A percentile compares a stretch with the other conserved stretches of the same genome.
Evolutionary conservation across 1,139 yeast species (phyloP).

Genomic region (Geotrichum candidum): DNA sequence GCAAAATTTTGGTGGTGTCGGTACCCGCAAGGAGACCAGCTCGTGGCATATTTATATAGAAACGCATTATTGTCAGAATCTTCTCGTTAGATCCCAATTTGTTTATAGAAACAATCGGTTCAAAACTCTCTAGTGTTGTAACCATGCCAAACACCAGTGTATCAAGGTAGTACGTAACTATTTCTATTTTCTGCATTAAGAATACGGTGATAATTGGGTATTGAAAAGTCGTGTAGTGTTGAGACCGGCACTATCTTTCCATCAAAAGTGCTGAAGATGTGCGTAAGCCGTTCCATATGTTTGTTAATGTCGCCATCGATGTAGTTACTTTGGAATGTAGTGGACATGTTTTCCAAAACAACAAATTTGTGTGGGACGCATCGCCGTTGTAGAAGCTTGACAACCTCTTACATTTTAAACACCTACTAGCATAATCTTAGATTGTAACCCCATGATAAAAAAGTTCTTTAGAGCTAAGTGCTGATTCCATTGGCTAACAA

Average conservation of each 20-base stretch:
- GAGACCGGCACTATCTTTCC: constrained; percentile 27
- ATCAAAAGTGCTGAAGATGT: constrained; percentile 31
- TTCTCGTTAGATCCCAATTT: constrained; percentile 25
- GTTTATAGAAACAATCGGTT: constrained; percentile 51
- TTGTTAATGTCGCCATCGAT: constrained; percentile 31
- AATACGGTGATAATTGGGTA: constrained; percentile 25
- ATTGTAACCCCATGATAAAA: background rate
- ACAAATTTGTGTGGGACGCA: constrained; percentile 5
- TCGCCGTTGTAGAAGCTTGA: background rate
- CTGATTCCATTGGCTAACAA: background rate
- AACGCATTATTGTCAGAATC: constrained; percentile 50
- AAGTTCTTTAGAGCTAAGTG: background rate
- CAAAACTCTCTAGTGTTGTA: constrained; percentile 60
- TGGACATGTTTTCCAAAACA: constrained; percentile 11
- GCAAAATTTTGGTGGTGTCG: constrained; percentile 47
- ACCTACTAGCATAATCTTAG: background rate
- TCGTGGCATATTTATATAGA: constrained; percentile 61
- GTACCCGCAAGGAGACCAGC: constrained; percentile 60
- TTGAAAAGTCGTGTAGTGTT: background rate
- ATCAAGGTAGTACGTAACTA: constrained; percentile 70
- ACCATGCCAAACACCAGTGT: constrained; percentile 67
- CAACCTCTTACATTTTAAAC: background rate
- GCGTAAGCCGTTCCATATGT: constrained; percentile 32
- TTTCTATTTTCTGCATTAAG: constrained; percentile 69
- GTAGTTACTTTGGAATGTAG: constrained; percentile 32